Evolutionary conservation across 2,329 filamentous ascomycete species (phyloP), one percentile per base, ranked within the genome.

Genomic region (Calonectria montana): DNA sequence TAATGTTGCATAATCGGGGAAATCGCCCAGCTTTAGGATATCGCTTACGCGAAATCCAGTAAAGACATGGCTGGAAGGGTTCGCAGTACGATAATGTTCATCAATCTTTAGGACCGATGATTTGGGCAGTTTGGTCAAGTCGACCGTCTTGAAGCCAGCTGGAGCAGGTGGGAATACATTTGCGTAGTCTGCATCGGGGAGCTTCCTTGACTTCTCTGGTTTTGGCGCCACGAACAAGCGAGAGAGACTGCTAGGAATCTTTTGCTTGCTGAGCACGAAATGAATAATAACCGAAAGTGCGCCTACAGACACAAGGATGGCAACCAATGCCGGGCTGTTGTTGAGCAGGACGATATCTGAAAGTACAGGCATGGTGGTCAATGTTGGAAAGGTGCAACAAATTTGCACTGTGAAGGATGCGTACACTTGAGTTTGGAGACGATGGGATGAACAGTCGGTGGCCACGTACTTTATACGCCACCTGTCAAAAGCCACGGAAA

Each of bases 1-100:
- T 13, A 97, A 84, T 2, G 87, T 84, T 7, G 94, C 90, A 81
- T 97, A 97, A 80, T 96, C 91, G 0, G 94, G 94, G 69, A 97
- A 97, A 75, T 93, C 88, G 0, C 94, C 94, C 2, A 97, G 84
- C 0, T 88, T 87, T 67, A 88, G 89, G 73, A 97, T 88, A 68
- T 97, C 94, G 2, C 88, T 87, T 0, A 92, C 86, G 0, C 93
- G 92, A 77, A 96, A 93, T 1, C 92, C 94, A 48, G 90, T 94
- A 1, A 90, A 90, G 2, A 91, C 91, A 78, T 88, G 92, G 29
- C 85, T 86, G 0, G 71, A 70, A 3, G 80, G 74, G 16, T 76
- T 74, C 1, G 83, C 82, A 27, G 75, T 62, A 9, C 76, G 78
- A 65, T 84, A 86, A 67, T 85, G 79, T 50, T 81, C 77, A 3